A percentile compares a stretch with the other conserved stretches of the same genome.
Evolutionary conservation across 2,329 filamentous ascomycete species (phyloP).

Genomic region (Phyllosticta paracitricarpa): DNA sequence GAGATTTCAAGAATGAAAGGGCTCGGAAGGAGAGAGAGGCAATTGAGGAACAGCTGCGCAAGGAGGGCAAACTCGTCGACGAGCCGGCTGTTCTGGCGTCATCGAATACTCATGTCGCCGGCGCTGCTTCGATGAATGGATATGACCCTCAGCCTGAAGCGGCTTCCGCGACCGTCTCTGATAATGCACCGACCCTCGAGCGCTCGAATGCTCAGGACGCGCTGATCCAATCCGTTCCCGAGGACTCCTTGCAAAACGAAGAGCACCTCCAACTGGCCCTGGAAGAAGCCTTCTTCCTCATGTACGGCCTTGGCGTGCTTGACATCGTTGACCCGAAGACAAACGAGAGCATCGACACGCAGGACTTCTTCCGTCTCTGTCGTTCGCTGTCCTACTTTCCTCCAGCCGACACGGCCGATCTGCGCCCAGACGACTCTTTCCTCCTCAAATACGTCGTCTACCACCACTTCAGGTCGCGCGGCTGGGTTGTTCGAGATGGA

Average conservation of each 20-base stretch:
- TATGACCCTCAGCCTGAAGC: background rate
- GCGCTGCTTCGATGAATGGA: background rate
- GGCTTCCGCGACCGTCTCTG: background rate
- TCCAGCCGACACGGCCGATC: conserved; percentile 32
- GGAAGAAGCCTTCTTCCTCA: conserved; percentile 87
- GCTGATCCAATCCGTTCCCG: background rate
- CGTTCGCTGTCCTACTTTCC: conserved; percentile 62
- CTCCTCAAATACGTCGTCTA: conserved; percentile 81
- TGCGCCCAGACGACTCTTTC: conserved; percentile 72
- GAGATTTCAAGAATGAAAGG: conserved; percentile 79
- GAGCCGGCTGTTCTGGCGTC: background rate
- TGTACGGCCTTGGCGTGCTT: conserved; percentile 69
- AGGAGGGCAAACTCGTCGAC: conserved; percentile 36
- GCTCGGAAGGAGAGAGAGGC: conserved; percentile 79
- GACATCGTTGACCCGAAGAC: conserved; percentile 39
- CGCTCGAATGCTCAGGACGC: background rate
- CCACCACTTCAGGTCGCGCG: conserved; percentile 90
- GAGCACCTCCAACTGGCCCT: conserved; percentile 88
- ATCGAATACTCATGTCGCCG: background rate
- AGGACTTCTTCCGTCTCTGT: conserved; percentile 45
- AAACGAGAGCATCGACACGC: conserved; percentile 43
- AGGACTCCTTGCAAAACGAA: conserved; percentile 38
- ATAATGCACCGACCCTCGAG: background rate
- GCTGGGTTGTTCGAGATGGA: conserved; percentile 86
- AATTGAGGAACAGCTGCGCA: conserved; percentile 60